Evolutionary conservation across 768 basidiomycete genomes (phyloP), one percentile per base, ranked within the genome.

Genomic region (Boletellus emodensis): DNA sequence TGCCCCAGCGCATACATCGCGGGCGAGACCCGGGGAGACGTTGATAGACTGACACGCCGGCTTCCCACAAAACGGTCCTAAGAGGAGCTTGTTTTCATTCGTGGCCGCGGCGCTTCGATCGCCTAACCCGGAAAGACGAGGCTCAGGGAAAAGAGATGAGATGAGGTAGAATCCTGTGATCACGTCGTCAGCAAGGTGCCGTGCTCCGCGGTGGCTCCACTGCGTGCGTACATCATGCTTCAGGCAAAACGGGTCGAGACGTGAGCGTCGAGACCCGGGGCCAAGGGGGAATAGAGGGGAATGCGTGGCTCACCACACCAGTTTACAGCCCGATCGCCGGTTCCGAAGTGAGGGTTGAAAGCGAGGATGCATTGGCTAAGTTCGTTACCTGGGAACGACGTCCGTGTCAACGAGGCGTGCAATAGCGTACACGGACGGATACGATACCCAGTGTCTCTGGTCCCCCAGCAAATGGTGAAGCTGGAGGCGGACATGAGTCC

Each of bases 41-140:
- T 78, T 72, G 65, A 96, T 93, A 58, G 78, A 83, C 59, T 90
- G 87, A 66, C 94, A 97, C 0, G 94, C 94, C 2, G 94, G 94
- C 58, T 87, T 88, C 46, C 94, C 94, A 57, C 83, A 85, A 70
- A 94, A 96, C 0, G 93, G 92, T 1, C 86, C 92, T 6, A 94
- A 72, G 38, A 91, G 70, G 9, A 94, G 46, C 58, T 40, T 44
- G 56, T 48, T 48, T 55, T 54, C 22, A 34, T 46, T 30, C 38
- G 40, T 44, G 39, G 52, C 35, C 30, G 30, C 18, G 41, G 57
- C 38, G 53, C 52, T 38, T 54, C 55, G 55, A 53, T 48, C 40
- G 32, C 30, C 47, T 38, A 54, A 45, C 46, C 44, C 52, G 15
- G 55, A 8, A 54, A 57, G 62, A 45, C 48, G 68, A 60, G 61